These are phyloP conservation scores for Aristolochia californica DNA, from an alignment of 164 flowering plant genomes.

Conservation along the genomic window DNA sequence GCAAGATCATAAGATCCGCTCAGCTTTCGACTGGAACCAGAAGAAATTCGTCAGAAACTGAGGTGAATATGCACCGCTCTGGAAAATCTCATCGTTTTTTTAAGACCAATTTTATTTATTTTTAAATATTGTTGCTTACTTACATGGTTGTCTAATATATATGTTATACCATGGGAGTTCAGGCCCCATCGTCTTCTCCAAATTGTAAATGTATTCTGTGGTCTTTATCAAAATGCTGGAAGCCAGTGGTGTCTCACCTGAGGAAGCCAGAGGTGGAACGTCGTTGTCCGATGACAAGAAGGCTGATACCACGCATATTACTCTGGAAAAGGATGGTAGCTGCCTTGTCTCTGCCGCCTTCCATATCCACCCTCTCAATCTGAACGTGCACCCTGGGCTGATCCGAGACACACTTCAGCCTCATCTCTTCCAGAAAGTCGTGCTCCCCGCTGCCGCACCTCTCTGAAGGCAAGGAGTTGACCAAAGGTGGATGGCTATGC, in stretches of 20 bases:
- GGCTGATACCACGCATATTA: conserved; percentile 26
- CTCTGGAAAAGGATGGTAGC: conserved; percentile 29
- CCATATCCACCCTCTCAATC: conserved; percentile 34
- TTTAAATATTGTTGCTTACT: too few relatives aligned
- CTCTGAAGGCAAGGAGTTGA: background rate
- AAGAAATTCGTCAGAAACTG: too few relatives aligned
- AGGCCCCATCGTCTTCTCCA: too few relatives aligned
- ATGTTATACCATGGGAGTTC: too few relatives aligned
- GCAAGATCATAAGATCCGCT: conserved; percentile 32
- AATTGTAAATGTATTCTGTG: too few relatives aligned
- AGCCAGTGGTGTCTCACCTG: conserved; percentile 43
- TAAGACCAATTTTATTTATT: too few relatives aligned
- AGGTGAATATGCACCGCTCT: too few relatives aligned
- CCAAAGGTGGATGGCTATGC: background rate
- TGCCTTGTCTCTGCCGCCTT: conserved; percentile 41
- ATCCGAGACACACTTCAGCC: conserved; percentile 26
- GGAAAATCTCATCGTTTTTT: too few relatives aligned
- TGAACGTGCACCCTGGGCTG: conserved; percentile 42
- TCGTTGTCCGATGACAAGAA: conserved; percentile 58
- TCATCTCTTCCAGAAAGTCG: conserved; percentile 54
- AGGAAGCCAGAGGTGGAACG: conserved; percentile 39
- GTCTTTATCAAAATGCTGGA: too few relatives aligned
- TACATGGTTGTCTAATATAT: too few relatives aligned
- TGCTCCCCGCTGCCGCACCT: conserved; percentile 1
- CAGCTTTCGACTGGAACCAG: background rate